These are phyloP conservation scores for Sclerotiophoma versabilis DNA, from an alignment of 2,329 filamentous ascomycete species.

Conservation along the genomic window DNA sequence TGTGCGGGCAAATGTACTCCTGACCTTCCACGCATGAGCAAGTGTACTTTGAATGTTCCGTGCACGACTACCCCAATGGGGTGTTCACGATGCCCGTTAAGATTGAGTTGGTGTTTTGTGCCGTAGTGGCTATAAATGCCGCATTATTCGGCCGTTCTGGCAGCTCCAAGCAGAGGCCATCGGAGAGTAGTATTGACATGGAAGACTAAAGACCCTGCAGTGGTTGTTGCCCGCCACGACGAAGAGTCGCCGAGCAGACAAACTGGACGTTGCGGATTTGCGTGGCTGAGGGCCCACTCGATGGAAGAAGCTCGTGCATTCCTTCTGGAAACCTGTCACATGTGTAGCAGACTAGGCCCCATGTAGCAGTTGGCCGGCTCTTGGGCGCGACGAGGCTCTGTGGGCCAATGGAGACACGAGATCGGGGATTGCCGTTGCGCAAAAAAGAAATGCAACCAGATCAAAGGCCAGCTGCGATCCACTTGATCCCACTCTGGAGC, in stretches of 20 bases:
- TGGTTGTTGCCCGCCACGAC: slow-evolving; percentile 21
- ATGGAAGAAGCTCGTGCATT: slow-evolving; percentile 25
- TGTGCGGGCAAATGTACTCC: background rate
- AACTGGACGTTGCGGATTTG: slow-evolving; percentile 16
- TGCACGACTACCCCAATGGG: background rate
- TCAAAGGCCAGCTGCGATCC: slow-evolving; percentile 14
- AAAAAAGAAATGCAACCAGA: slow-evolving; percentile 16
- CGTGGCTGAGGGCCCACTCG: slow-evolving; percentile 17
- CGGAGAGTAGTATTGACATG: slow-evolving; percentile 3
- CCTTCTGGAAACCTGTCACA: slow-evolving; percentile 30
- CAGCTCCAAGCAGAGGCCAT: slow-evolving; percentile 6
- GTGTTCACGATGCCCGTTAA: slow-evolving; percentile 10
- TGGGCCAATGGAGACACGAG: slow-evolving; percentile 10
- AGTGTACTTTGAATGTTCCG: background rate
- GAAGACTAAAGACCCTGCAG: slow-evolving; percentile 30
- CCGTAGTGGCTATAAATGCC: background rate
- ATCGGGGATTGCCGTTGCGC: slow-evolving; percentile 12
- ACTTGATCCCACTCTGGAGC: slow-evolving; percentile 11
- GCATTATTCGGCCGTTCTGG: slow-evolving; percentile 22
- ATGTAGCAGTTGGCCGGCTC: slow-evolving; percentile 19
- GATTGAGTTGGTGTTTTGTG: background rate
- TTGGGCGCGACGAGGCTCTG: slow-evolving; percentile 10
- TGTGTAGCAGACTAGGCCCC: slow-evolving; percentile 16
- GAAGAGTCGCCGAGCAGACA: slow-evolving; percentile 15
- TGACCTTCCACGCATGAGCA: background rate